Conservation (phyloP, 257 asterid genomes). For the Lycium ferocissimum region DNA sequence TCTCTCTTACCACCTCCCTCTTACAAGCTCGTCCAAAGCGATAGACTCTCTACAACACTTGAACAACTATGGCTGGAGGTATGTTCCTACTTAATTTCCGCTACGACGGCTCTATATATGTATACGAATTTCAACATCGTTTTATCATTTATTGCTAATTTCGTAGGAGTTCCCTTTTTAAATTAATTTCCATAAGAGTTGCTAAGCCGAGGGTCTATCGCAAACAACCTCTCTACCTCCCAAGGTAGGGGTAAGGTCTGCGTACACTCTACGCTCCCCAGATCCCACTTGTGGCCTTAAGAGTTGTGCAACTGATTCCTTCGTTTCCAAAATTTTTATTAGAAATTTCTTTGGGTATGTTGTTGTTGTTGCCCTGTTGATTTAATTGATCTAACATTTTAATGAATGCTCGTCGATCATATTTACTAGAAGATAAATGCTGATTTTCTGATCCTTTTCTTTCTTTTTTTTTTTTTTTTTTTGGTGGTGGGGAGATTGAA, state of each 20-base stretch:
- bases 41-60: neutral
- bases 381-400: neutral
- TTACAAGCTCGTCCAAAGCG: neutral
- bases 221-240: too few species aligned
- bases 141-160: too few species aligned
- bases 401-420: constrained; percentile 4
- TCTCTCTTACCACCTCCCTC: neutral
- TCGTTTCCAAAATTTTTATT: neutral
- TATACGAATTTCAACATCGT: neutral
- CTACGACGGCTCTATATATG: neutral
- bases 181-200: too few species aligned
- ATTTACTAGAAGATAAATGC: neutral
- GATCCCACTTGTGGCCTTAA: too few species aligned
- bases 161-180: too few species aligned
- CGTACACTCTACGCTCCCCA: too few species aligned
- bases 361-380: too few species aligned
- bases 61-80: too few species aligned
- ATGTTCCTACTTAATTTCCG: neutral
- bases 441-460: neutral
- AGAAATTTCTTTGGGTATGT: too few species aligned
- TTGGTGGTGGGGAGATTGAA: neutral
- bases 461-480: neutral
- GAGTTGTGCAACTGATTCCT: neutral
- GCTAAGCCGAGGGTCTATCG: too few species aligned
- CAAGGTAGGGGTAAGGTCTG: too few species aligned